Evolutionary conservation across 768 basidiomycete genomes (phyloP).

Genomic region (Russula griseocarnosa): DNA sequence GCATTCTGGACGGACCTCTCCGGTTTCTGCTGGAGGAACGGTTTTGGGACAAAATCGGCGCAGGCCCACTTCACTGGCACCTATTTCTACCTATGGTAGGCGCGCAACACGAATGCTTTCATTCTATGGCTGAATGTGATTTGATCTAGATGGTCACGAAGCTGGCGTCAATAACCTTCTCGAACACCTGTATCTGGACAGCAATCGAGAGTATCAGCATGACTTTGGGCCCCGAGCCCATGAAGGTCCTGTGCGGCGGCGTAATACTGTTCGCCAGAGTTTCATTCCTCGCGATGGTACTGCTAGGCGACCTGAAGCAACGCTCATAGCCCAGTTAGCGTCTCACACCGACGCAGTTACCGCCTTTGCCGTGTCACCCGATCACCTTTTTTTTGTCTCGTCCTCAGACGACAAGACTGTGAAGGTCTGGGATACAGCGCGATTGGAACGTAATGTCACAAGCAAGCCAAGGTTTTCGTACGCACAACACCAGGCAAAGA

Average conservation of each 20-base stretch:
- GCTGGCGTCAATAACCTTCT: constrained; percentile 84
- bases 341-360: constrained; percentile 81
- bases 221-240: constrained; percentile 91
- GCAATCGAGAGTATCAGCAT: constrained; percentile 74
- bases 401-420: constrained; percentile 92
- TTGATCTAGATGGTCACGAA: constrained; percentile 74
- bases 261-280: constrained; percentile 65
- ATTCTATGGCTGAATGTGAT: constrained; percentile 5
- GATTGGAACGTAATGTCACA: constrained; percentile 92
- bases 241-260: constrained; percentile 73
- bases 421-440: constrained; percentile 87
- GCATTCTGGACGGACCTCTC: constrained; percentile 74
- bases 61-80: constrained; percentile 50
- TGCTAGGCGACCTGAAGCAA: constrained; percentile 63
- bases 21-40: constrained; percentile 57
- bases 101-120: not conserved
- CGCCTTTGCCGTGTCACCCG: constrained; percentile 81
- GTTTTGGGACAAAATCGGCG: constrained; percentile 46
- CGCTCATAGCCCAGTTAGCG: constrained; percentile 76
- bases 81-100: constrained; percentile 72
- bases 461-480: constrained; percentile 56
- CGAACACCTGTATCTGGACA: constrained; percentile 87
- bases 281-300: constrained; percentile 63
- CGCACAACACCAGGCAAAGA: constrained; percentile 63
- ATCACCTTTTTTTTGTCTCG: constrained; percentile 92